phyloP scores from a whole-genome alignment of 176 grass and related monocot species.

The Zea mays region Zm-B73-REFERENCE-NAM-5.0 NC_050102.1:10717501-10718000 shows the following conservation, averaged over 20 bases:
- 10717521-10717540: slow-evolving; percentile 66
- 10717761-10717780: slow-evolving; percentile 62
- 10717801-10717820: slow-evolving; percentile 58
- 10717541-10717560: slow-evolving; percentile 64
- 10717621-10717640: slow-evolving; percentile 69
- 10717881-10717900: slow-evolving; percentile 61
- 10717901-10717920: slow-evolving; percentile 60
- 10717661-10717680: slow-evolving; percentile 67
- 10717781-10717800: slow-evolving; percentile 54
- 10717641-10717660: slow-evolving; percentile 51
- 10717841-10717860: slow-evolving; percentile 59
- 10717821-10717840: slow-evolving; percentile 83
- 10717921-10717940: slow-evolving; percentile 69
- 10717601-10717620: slow-evolving; percentile 70
- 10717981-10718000: slow-evolving; percentile 55
- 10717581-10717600: slow-evolving; percentile 69
- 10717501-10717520: slow-evolving; percentile 83
- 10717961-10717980: slow-evolving; percentile 79
- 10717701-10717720: slow-evolving; percentile 71
- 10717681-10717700: slow-evolving; percentile 64
- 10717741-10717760: slow-evolving; percentile 62
- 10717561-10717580: slow-evolving; percentile 50
- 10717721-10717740: slow-evolving; percentile 74
- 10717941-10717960: slow-evolving; percentile 53
- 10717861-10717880: slow-evolving; percentile 49